These are phyloP conservation scores for Colletotrichum spinosum DNA, from an alignment of 2,329 filamentous ascomycete species.

Conservation along the genomic window DNA sequence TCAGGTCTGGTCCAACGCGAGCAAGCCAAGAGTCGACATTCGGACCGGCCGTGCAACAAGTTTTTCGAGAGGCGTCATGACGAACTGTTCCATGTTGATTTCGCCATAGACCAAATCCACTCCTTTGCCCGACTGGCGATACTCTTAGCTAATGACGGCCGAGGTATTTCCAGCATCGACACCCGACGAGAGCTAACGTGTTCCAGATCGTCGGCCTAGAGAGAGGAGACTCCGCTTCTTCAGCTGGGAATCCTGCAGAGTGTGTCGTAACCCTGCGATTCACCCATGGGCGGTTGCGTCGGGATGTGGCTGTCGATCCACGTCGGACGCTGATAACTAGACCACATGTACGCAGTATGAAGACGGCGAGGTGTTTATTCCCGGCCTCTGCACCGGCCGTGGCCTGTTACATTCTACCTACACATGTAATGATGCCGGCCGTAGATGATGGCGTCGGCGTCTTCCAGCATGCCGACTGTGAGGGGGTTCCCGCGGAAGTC, in stretches of 20 bases:
- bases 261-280: neutral
- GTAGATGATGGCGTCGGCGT: no score
- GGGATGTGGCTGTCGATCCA: slow-evolving; percentile 16
- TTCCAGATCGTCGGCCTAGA: neutral
- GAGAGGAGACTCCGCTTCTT: neutral
- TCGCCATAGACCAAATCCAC: slow-evolving; percentile 13
- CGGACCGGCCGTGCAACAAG: slow-evolving; percentile 8
- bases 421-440: no score
- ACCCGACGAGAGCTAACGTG: neutral
- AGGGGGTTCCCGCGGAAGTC: no score
- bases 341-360: no score
- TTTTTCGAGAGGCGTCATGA: neutral
- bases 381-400: no score
- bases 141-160: slow-evolving; percentile 6
- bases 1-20: neutral
- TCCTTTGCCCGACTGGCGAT: neutral
- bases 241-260: neutral
- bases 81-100: slow-evolving; percentile 9
- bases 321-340: neutral
- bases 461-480: no score
- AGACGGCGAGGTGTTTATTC: no score
- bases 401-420: no score
- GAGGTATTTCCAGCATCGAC: neutral
- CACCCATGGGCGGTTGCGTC: neutral
- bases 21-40: slow-evolving; percentile 8